Conservation (phyloP, 306 rosid genomes). For the Acacia acuminata region DNA sequence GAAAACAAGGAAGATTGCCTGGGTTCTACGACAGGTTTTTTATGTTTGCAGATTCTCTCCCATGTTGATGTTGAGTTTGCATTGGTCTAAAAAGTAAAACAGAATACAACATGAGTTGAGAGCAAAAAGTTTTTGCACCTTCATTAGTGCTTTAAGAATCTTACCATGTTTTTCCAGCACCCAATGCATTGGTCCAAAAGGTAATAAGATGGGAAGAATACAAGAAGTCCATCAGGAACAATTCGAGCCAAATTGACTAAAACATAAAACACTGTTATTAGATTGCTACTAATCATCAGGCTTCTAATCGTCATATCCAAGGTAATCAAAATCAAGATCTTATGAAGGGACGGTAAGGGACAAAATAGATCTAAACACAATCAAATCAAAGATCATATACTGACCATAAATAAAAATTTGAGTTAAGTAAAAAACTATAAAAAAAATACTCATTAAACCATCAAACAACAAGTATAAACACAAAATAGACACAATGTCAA, state of each 20-base stretch:
- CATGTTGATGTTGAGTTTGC: constrained; percentile 77
- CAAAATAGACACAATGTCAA: not conserved
- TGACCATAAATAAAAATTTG: not conserved
- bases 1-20: constrained; percentile 83
- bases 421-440: not conserved
- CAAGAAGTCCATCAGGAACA: constrained; percentile 94
- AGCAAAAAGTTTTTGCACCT: constrained; percentile 34
- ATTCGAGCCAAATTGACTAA: constrained; percentile 94
- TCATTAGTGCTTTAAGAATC: constrained; percentile 25
- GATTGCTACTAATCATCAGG: constrained; percentile 14
- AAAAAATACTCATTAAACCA: not conserved
- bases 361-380: not conserved
- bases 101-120: constrained; percentile 23
- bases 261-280: constrained; percentile 40
- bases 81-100: constrained; percentile 53
- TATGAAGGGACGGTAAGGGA: not conserved
- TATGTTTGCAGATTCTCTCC: constrained; percentile 91
- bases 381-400: not conserved
- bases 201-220: constrained; percentile 94
- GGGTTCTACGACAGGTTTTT: constrained; percentile 95
- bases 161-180: constrained; percentile 84
- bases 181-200: constrained; percentile 81
- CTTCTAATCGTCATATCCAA: not conserved
- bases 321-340: not conserved
- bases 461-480: not conserved